These are phyloP conservation scores for Drosera capensis DNA, from an alignment of 148 eudicot genomes.

Conservation along the genomic window DNA sequence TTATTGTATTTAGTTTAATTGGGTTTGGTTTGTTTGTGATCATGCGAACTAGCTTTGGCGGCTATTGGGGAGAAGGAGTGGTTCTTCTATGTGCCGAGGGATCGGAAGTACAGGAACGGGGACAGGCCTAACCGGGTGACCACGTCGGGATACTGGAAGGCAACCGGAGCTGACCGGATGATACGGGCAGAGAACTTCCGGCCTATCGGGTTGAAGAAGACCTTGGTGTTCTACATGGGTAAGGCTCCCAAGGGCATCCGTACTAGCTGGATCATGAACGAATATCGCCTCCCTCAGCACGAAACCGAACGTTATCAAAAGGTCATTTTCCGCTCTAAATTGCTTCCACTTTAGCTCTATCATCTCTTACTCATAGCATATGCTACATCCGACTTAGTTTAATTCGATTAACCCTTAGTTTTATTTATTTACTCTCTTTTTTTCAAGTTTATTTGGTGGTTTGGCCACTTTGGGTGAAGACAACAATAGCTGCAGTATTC, in stretches of 20 bases:
- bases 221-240: conserved; percentile 54
- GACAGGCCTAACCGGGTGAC: conserved; percentile 56
- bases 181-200: conserved; percentile 25
- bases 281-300: conserved; percentile 54
- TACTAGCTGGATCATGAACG: conserved; percentile 71
- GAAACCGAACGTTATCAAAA: conserved; percentile 34
- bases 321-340: conserved; percentile 8
- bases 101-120: conserved; percentile 49
- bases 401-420: not conserved
- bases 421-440: no score
- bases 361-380: not conserved
- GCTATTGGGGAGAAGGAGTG: conserved; percentile 48
- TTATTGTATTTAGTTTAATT: no score
- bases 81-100: conserved; percentile 54
- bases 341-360: not conserved
- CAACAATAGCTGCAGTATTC: not conserved
- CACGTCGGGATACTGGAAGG: conserved; percentile 59
- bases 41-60: conserved; percentile 23
- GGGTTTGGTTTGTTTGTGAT: no score
- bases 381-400: not conserved
- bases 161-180: conserved; percentile 49
- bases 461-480: not conserved
- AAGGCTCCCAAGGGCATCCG: conserved; percentile 64
- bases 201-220: conserved; percentile 44
- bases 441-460: no score